Conservation (phyloP, 306 rosid species). For the Malus sylvestris region DNA sequence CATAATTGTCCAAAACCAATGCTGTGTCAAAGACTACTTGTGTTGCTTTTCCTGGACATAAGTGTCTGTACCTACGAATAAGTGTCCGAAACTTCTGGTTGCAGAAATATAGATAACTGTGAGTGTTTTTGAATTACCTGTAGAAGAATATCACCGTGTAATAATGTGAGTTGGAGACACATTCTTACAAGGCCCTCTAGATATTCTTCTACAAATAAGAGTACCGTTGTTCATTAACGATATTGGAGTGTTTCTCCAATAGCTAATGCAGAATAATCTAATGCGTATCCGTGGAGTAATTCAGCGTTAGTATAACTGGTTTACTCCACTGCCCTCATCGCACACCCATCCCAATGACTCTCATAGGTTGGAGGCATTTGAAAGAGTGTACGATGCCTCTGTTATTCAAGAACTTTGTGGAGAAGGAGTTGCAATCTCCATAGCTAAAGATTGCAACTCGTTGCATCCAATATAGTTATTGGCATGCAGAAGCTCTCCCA, state of each 20-base stretch:
- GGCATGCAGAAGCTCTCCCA: neutral
- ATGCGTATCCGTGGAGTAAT: neutral
- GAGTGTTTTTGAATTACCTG: neutral
- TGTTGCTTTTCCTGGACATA: neutral
- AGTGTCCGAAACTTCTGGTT: neutral
- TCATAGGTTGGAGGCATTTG: neutral
- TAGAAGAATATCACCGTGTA: neutral
- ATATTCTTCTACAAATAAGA: neutral
- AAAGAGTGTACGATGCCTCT: neutral
- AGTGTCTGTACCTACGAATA: neutral
- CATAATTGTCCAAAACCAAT: neutral
- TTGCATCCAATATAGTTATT: constrained; percentile 10
- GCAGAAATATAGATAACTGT: neutral
- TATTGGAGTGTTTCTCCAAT: neutral
- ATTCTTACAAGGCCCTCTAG: neutral
- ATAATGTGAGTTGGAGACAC: neutral
- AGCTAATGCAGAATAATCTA: neutral
- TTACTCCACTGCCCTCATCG: neutral
- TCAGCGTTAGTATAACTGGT: neutral
- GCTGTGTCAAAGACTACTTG: neutral
- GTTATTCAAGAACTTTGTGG: constrained; percentile 11
- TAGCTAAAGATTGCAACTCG: neutral
- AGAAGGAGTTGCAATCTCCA: constrained; percentile 1
- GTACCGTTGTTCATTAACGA: neutral
- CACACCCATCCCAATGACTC: neutral